Percentiles rank a stretch among this genome's conserved stretches.
Evolutionary conservation across 257 asterid species (phyloP).

Genomic region (Solanum bulbocastanum): DNA sequence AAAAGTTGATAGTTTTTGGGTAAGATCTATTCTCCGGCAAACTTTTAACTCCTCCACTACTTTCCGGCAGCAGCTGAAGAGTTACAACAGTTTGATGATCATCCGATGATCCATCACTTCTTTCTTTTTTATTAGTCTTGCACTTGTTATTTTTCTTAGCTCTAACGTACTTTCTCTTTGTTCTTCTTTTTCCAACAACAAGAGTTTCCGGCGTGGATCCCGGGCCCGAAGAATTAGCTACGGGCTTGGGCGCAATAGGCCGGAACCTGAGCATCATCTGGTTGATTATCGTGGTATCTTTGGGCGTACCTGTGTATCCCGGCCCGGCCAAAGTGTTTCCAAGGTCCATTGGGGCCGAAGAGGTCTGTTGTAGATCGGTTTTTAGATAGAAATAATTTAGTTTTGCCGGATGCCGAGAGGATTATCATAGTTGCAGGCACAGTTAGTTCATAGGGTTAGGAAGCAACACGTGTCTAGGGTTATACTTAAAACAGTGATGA

Average conservation of each 20-base stretch:
- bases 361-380: background rate
- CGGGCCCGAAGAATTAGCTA: conserved; percentile 6
- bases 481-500: conserved; percentile 5
- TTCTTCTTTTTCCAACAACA: background rate
- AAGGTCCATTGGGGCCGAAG: background rate
- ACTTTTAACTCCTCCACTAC: background rate
- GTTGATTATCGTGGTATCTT: background rate
- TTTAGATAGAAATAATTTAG: background rate
- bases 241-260: conserved; percentile 45
- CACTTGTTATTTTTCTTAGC: conserved; percentile 16
- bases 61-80: background rate
- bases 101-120: background rate
- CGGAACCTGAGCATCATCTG: background rate
- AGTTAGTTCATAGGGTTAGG: background rate
- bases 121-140: background rate
- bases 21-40: conserved; percentile 6
- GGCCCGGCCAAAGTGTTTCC: background rate
- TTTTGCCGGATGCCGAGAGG: background rate
- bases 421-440: background rate
- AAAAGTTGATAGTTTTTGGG: background rate
- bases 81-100: background rate
- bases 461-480: conserved; percentile 31
- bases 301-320: background rate
- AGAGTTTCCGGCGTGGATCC: background rate
- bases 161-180: conserved; percentile 44